These are phyloP conservation scores for Trametes sanguinea DNA, from an alignment of 768 basidiomycete species.

Conservation along the genomic window DNA sequence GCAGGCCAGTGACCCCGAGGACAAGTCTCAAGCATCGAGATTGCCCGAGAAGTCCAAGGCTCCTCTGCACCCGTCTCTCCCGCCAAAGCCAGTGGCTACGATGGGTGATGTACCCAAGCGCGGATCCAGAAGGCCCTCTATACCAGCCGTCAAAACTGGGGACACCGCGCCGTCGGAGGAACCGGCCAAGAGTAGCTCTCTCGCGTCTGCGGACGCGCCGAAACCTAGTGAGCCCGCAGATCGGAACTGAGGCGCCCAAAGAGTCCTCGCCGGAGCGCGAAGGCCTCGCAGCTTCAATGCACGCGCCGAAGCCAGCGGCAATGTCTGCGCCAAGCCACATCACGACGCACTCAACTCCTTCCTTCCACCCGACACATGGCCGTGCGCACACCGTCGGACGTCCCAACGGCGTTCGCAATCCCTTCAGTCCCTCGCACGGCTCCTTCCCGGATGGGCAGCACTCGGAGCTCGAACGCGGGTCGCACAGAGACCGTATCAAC, in stretches of 20 bases:
- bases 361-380: constrained; percentile 45
- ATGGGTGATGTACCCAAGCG: constrained; percentile 23
- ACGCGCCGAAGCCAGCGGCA: constrained; percentile 48
- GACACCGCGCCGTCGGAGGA: not conserved
- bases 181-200: constrained; percentile 4
- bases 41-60: constrained; percentile 17
- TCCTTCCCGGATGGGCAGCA: constrained; percentile 38
- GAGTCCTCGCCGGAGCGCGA: constrained; percentile 29
- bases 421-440: constrained; percentile 32
- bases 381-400: constrained; percentile 62
- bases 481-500: constrained; percentile 41
- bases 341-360: constrained; percentile 33
- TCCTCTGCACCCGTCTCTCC: constrained; percentile 49
- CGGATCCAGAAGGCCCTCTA: not conserved
- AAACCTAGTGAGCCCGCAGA: constrained; percentile 6
- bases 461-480: constrained; percentile 40
- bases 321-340: constrained; percentile 44
- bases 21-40: not conserved
- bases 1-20: not conserved
- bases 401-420: constrained; percentile 30
- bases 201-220: constrained; percentile 17
- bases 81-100: constrained; percentile 44
- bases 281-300: constrained; percentile 55
- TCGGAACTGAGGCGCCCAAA: constrained; percentile 27
- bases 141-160: not conserved